phyloP scores from a whole-genome alignment of 495 filamentous ascomycete species.

The Hypoxylon fragiforme region DNA sequence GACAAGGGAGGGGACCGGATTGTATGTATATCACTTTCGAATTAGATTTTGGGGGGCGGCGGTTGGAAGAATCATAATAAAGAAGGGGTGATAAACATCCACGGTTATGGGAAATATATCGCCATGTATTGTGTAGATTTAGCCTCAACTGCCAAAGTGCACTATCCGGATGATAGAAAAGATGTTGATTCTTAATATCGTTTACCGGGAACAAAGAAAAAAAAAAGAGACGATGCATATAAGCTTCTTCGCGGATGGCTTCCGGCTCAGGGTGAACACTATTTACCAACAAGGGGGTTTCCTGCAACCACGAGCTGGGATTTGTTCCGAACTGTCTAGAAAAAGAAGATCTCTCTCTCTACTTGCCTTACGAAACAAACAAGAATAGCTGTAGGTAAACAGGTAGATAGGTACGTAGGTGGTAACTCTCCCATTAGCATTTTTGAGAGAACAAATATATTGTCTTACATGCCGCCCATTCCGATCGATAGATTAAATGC shows the following conservation, averaged over 20 bases:
- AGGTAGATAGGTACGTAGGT: no score
- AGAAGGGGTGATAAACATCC: conserved; percentile 17
- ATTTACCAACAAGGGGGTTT: neutral
- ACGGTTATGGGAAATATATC: no score
- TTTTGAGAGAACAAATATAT: conserved; percentile 23
- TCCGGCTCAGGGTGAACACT: conserved; percentile 22
- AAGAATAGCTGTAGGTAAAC: conserved; percentile 23
- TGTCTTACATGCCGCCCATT: conserved; percentile 30
- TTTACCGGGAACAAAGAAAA: conserved; percentile 32
- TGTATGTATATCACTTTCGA: conserved; percentile 26
- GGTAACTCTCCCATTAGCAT: conserved; percentile 12
- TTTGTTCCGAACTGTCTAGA: conserved; percentile 27
- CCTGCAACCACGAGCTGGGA: conserved; percentile 24
- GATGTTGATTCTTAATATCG: conserved; percentile 25
- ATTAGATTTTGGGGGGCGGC: conserved; percentile 13
- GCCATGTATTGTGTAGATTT: conserved; percentile 29
- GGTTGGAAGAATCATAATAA: conserved; percentile 9
- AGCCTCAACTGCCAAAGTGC: conserved; percentile 29
- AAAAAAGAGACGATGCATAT: no score
- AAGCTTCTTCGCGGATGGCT: conserved; percentile 16
- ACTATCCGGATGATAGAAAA: conserved; percentile 33
- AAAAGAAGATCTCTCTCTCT: no score
- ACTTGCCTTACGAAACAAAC: conserved; percentile 9
- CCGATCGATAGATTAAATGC: conserved; percentile 38
- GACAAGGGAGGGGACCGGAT: conserved; percentile 10